phyloP scores from a whole-genome alignment of 2,329 filamentous ascomycete genomes.

The Colletotrichum siamense region DNA sequence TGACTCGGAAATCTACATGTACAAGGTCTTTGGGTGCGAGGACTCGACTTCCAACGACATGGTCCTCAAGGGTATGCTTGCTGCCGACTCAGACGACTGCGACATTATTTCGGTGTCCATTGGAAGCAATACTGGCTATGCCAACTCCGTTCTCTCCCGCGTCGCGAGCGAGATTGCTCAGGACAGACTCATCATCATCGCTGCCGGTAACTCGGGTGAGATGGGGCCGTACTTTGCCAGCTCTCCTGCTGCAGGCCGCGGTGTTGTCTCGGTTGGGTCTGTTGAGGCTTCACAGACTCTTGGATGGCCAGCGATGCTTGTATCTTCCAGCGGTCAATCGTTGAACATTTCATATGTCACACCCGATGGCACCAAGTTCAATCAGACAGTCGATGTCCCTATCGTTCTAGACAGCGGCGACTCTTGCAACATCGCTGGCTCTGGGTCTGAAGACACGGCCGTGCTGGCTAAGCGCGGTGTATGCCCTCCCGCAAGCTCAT shows the following conservation, averaged over 20 bases:
- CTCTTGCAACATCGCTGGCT: slow-evolving; percentile 19
- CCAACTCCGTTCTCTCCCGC: slow-evolving; percentile 1
- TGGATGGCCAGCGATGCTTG: slow-evolving; percentile 21
- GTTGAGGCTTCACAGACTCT: slow-evolving; percentile 20
- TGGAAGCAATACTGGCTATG: slow-evolving; percentile 23
- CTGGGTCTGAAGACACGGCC: neutral
- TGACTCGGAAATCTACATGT: slow-evolving; percentile 27
- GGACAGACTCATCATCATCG: slow-evolving; percentile 13
- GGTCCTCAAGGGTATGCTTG: slow-evolving; percentile 26
- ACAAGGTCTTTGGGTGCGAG: slow-evolving; percentile 28
- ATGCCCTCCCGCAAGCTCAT: neutral
- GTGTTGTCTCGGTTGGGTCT: slow-evolving; percentile 4
- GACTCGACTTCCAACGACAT: slow-evolving; percentile 23
- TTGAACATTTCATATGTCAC: slow-evolving; percentile 24
- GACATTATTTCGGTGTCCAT: slow-evolving; percentile 26
- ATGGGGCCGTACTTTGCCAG: slow-evolving; percentile 14
- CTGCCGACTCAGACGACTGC: slow-evolving; percentile 26
- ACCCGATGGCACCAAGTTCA: slow-evolving; percentile 18
- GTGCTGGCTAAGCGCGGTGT: slow-evolving; percentile 21
- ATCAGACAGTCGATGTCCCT: slow-evolving; percentile 5
- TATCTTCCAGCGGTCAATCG: slow-evolving; percentile 10
- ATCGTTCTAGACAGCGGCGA: slow-evolving; percentile 17
- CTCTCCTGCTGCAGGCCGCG: neutral
- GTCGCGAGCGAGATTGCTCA: slow-evolving; percentile 10
- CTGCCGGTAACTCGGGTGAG: slow-evolving; percentile 5